phyloP scores from a whole-genome alignment of 2,329 filamentous ascomycete genomes.

The Gaeumannomyces tritici region DNA sequence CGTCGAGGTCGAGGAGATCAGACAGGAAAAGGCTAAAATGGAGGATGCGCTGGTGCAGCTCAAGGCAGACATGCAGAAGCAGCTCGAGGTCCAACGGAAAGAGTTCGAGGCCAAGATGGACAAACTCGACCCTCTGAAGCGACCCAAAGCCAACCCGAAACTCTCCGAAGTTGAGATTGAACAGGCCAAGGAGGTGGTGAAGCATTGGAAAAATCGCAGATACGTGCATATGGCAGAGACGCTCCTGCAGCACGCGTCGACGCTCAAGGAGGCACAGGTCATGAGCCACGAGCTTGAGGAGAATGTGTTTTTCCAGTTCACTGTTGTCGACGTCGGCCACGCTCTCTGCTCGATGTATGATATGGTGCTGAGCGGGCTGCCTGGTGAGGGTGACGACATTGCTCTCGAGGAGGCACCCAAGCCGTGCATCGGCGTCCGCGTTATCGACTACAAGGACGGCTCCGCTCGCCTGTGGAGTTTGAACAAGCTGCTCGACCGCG shows the following conservation, averaged over 20 bases:
- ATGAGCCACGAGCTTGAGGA: constrained; percentile 97
- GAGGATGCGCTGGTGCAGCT: constrained; percentile 67
- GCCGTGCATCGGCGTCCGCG: constrained; percentile 81
- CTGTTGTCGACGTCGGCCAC: constrained; percentile 81
- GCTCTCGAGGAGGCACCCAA: constrained; percentile 74
- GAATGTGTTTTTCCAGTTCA: constrained; percentile 88
- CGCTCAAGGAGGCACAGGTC: constrained; percentile 90
- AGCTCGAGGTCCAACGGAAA: constrained; percentile 74
- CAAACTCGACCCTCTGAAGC: constrained; percentile 57
- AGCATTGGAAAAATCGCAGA: constrained; percentile 73
- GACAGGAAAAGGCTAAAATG: constrained; percentile 75
- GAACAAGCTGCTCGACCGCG: constrained; percentile 79
- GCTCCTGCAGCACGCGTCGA: constrained; percentile 77
- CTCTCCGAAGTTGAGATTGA: constrained; percentile 65
- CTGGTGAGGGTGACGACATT: constrained; percentile 73
- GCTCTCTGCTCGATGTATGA: constrained; percentile 90
- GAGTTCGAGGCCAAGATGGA: constrained; percentile 79
- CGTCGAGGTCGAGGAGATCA: constrained; percentile 74
- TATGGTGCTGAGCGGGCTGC: constrained; percentile 84
- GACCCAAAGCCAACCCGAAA: constrained; percentile 49
- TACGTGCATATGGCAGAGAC: constrained; percentile 93
- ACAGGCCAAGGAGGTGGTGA: constrained; percentile 55
- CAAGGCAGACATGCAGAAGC: constrained; percentile 82
- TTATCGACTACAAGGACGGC: constrained; percentile 80
- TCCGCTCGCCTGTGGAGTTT: constrained; percentile 92